Evolutionary conservation across 495 filamentous ascomycete species (phyloP), one percentile per base, ranked within the genome.

Genomic region (Penicillium parvum): DNA sequence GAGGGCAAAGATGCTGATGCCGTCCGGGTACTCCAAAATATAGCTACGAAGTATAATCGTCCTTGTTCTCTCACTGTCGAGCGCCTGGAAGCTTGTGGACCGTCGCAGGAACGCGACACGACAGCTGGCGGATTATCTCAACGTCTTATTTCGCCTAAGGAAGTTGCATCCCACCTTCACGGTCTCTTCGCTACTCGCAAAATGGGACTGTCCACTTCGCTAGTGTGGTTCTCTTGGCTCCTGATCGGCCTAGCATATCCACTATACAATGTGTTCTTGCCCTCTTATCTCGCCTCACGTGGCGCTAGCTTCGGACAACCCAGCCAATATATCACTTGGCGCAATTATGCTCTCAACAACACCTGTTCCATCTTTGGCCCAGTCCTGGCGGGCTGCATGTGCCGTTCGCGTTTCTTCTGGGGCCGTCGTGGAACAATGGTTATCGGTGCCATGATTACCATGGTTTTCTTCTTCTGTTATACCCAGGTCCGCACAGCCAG

Each of bases 191-290:
- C 69, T 0, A 87, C 82, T 2, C 74, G 54, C 35, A 73, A 68
- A 40, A 79, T 86, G 48, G 76, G 62, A 0, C 51, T 83, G 9
- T 82, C 76, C 0, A 88, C 83, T 0, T 39, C 64, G 2, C 58
- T 89, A 47, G 78, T 87, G 32, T 85, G 83, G 81, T 48, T 84
- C 8, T 81, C 76, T 0, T 86, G 83, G 83, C 66, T 77, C n/a
- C 60, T 86, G 9, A 81, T 86, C 37, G 83, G 82, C 4, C 70
- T 86, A 14, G 80, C 77, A 15, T 85, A 84, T 49, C 82, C 82
- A 1, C 63, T 87, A 1, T 86, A 83, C 63, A 82, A 84, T 46
- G 81, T 84, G 37, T 87, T 84, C 56, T 57, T 87, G 1, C 77
- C 73, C 2, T 53, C 57, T 10, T 77, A 77, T 36, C 63, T 77